Percentiles rank a stretch among this genome's conserved stretches.
These are phyloP conservation scores for Rhizophora apiculata DNA, from an alignment of 345 rosid genomes.

Conservation along the genomic window DNA sequence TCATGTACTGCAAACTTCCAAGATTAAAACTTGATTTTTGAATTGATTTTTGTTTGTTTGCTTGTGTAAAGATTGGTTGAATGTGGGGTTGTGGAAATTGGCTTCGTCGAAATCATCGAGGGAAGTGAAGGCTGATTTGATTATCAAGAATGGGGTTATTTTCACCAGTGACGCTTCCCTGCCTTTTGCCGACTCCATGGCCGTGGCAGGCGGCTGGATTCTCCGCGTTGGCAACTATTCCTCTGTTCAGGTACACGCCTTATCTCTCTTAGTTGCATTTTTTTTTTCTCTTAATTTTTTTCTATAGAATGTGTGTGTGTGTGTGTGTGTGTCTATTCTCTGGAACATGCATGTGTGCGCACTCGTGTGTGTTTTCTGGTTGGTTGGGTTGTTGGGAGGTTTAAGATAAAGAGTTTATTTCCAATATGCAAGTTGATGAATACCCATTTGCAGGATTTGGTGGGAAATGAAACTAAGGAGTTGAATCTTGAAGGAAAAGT, in stretches of 20 bases:
- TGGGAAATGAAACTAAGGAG: slow-evolving; percentile 50
- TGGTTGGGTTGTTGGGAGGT: not conserved
- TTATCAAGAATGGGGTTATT: slow-evolving; percentile 66
- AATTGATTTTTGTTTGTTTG: not conserved
- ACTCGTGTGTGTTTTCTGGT: not conserved
- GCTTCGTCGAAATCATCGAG: slow-evolving; percentile 19
- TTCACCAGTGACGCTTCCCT: slow-evolving; percentile 67
- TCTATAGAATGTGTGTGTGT: not conserved
- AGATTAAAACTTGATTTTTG: too few relatives aligned
- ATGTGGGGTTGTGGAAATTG: slow-evolving; percentile 28
- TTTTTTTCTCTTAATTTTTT: not conserved
- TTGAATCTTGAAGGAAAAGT: slow-evolving; percentile 71
- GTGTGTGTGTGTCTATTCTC: not conserved
- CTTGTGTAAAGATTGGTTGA: slow-evolving; percentile 45
- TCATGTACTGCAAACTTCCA: too few relatives aligned
- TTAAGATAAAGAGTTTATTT: not conserved
- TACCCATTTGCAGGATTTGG: slow-evolving; percentile 45
- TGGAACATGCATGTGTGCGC: not conserved
- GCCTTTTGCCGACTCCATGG: slow-evolving; percentile 77
- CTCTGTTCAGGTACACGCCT: slow-evolving; percentile 49
- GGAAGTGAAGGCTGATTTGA: slow-evolving; percentile 47
- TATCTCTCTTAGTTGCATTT: not conserved
- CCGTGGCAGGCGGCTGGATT: slow-evolving; percentile 63
- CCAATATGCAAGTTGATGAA: not conserved
- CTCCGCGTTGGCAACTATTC: slow-evolving; percentile 67